Evolutionary conservation across 306 rosid genomes (phyloP), one percentile per base, ranked within the genome.

Genomic region (Corylus heterophylla): DNA sequence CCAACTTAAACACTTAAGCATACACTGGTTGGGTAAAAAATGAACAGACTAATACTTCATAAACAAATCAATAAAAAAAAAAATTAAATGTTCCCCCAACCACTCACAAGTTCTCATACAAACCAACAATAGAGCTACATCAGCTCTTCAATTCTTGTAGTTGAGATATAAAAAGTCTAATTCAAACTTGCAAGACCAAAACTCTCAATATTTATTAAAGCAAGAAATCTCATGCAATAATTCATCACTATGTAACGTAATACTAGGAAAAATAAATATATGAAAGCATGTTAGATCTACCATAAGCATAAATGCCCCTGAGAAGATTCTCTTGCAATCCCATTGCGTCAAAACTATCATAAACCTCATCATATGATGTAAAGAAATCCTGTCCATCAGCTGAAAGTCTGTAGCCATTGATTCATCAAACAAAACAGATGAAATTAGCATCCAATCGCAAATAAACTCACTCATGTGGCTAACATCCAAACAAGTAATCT

Each of bases 271-370:
- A 37, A 71, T 35, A 8, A 54, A 59, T 31, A 3, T 17, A 17
- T 0, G 50, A 51, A 29, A 31, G 20, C 31, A 54, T 25, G 9
- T 7, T 13, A 55, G 76, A 70, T 20, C 22, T 81, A 90, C 94
- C 94, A 18, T 88, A 92, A 9, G 94, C 94, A 22, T 92, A 92
- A 78, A 90, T 92, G 47, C 97, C 94, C 71, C 97, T 88, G 35
- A 90, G 90, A 61, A 92, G 90, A 82, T 92, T 92, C 87, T 92
- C 97, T 76, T 85, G 90, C 87, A 90, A 82, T 17, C 97, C 93
- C 93, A 90, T 92, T 9, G 86, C 85, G 63, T 92, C 97, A 87
- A 92, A 92, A 76, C 86, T 90, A 3, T 92, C 94, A 74, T 42
- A 83, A 67, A 90, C 91, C 80, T 92, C 97, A 42, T 92, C 94